A percentile compares a stretch with the other conserved stretches of the same genome.
phyloP scores from a whole-genome alignment of 108 stramenopile species.

The Fistulifera pelliculosa region DNA sequence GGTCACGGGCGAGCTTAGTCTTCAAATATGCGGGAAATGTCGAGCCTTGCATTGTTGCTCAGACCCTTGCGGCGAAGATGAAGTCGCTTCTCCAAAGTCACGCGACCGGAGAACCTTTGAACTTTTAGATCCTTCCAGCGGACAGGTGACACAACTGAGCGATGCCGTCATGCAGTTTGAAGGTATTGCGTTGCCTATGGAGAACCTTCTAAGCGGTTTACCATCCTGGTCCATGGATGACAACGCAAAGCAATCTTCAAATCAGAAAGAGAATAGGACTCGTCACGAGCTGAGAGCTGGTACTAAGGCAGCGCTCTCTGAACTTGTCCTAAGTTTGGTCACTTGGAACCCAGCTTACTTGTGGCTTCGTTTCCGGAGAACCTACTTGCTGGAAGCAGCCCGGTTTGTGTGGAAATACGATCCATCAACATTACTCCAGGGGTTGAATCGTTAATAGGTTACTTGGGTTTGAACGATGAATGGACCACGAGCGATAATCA shows the following conservation, averaged over 20 bases:
- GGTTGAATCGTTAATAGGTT: conserved; percentile 60
- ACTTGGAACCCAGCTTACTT: conserved; percentile 69
- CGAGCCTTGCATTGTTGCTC: conserved; percentile 53
- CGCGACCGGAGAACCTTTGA: conserved; percentile 61
- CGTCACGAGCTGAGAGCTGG: conserved; percentile 15
- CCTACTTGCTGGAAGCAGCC: conserved; percentile 53
- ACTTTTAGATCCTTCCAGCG: conserved; percentile 52
- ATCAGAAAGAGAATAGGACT: neutral
- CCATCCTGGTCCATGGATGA: conserved; percentile 11
- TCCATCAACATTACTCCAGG: conserved; percentile 62
- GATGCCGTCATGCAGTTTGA: conserved; percentile 69
- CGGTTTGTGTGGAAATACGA: conserved; percentile 77
- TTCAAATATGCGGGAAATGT: conserved; percentile 54
- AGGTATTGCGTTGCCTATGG: conserved; percentile 59
- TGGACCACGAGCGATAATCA: conserved; percentile 28
- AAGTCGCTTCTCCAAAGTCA: conserved; percentile 34
- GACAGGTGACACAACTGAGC: conserved; percentile 57
- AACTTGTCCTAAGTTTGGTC: conserved; percentile 53
- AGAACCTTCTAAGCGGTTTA: conserved; percentile 62
- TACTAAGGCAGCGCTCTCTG: conserved; percentile 45
- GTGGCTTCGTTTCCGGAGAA: conserved; percentile 72
- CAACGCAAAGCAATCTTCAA: conserved; percentile 1
- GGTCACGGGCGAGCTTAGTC: conserved; percentile 63
- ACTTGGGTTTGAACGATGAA: conserved; percentile 50
- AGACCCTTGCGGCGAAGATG: conserved; percentile 36